These are phyloP conservation scores for Talaromyces nanjingensis DNA, from an alignment of 495 filamentous ascomycete genomes.

Conservation along the genomic window DNA sequence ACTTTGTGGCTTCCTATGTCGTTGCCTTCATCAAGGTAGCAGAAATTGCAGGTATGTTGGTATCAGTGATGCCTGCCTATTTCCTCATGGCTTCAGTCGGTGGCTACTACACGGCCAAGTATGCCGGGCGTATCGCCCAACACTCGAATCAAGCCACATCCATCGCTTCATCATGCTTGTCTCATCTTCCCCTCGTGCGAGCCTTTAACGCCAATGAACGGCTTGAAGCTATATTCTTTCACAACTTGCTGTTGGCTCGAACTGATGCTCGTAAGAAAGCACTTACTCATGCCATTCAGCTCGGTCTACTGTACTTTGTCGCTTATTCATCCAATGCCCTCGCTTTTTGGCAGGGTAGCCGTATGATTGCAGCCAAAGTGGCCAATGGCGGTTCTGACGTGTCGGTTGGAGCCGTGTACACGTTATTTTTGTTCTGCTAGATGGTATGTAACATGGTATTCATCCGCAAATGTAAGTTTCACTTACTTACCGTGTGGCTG, in stretches of 20 bases:
- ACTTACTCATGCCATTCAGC: not conserved
- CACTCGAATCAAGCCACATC: conserved; percentile 25
- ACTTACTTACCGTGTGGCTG: not conserved
- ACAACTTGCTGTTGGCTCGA: not conserved
- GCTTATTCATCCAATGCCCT: conserved; percentile 42
- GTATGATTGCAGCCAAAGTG: conserved; percentile 20
- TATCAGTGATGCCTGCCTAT: conserved; percentile 47
- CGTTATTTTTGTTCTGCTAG: not conserved
- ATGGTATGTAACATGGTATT: not conserved
- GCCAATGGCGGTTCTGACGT: not conserved
- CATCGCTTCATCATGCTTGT: conserved; percentile 19
- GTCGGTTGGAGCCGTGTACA: not conserved
- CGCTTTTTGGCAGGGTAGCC: conserved; percentile 46
- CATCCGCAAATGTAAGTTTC: not conserved
- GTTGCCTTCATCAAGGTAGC: conserved; percentile 43
- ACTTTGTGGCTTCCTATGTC: conserved; percentile 44
- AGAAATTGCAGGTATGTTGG: conserved; percentile 42
- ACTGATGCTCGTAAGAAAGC: not conserved
- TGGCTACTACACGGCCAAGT: conserved; percentile 40
- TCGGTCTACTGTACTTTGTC: conserved; percentile 21
- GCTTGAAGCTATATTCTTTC: conserved; percentile 8
- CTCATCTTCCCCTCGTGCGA: conserved; percentile 21
- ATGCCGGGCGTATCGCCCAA: conserved; percentile 30
- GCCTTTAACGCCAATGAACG: conserved; percentile 18
- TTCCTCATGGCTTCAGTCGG: conserved; percentile 46